Base-by-base conservation (phyloP, 2,329 filamentous ascomycete species). In the Colletotrichum sp. region DNA sequence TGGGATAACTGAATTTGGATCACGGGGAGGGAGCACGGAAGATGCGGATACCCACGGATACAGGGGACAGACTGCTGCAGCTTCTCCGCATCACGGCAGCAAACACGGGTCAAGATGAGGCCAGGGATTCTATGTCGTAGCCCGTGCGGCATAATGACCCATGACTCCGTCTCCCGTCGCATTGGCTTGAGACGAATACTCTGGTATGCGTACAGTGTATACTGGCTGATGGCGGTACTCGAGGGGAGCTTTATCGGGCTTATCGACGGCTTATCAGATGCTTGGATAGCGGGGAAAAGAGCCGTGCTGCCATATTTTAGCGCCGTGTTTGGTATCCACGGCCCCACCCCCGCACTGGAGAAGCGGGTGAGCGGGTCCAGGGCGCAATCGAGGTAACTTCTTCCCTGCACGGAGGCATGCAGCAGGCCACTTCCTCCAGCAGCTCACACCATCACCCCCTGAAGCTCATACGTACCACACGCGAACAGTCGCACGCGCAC, bases 401-500 rank as follows among this genome's bases (percentile, higher is more conserved):
- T 76, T 69, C 70, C 64, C 74, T 75, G 74, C 70, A 74, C 57
- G 28, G 60, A 71, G 72, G 72, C 70, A 69, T 73, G 74, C 70
- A 61, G 24, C 71, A 65, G 32, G 65, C 74, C 74, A 69, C 48
- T 68, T 74, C 59, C 74, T 60, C 48, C 65, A 69, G 59, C 74
- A 73, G 26, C 70, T 75, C 65, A 73, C 64, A 68, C 70, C 70
- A 69, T 65, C 52, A 59, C 21, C 48, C 59, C 48, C 52, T 30
- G 43, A 59, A 24, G 48, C 32, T 32, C 55, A 59, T n/a, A 30
- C 52, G 52, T 10, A 18, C 63, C 61, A 72, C 69, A 39, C 43
- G 43, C 43, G n/a, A 52, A 72, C 61, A 55, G 60, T 30, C 15
- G 63, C 39, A 66, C 61, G 36, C 63, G 39, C 30, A 63, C 73